Conservation (phyloP, 805 yeast genomes). For the Kuraishia piskuri region DNA sequence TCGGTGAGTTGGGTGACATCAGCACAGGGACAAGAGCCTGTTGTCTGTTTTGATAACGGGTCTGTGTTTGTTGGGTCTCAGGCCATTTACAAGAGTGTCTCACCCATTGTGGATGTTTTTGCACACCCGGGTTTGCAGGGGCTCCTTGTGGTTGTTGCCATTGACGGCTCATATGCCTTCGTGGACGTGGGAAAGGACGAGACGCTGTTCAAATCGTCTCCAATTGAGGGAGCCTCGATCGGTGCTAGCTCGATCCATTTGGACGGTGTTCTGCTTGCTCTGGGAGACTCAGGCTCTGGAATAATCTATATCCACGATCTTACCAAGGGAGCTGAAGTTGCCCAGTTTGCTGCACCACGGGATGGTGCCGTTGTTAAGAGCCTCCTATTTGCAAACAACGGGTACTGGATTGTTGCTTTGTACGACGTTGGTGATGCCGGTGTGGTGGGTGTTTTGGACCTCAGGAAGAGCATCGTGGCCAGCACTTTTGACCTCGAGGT, state of each 20-base stretch:
- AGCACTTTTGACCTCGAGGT: background rate
- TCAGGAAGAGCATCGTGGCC: constrained; percentile 12
- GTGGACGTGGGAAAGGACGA: background rate
- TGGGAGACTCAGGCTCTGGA: constrained; percentile 24
- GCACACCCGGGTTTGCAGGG: background rate
- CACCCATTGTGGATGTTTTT: background rate
- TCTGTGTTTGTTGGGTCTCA: background rate
- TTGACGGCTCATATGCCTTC: background rate
- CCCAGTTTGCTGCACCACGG: constrained; percentile 19
- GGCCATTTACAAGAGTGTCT: background rate
- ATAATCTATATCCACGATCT: constrained; percentile 30
- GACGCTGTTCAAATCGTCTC: background rate
- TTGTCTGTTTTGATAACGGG: background rate
- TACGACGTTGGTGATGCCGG: constrained; percentile 6
- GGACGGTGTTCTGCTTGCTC: constrained; percentile 27
- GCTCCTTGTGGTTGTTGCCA: background rate
- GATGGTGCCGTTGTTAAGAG: constrained; percentile 19
- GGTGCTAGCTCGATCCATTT: constrained; percentile 15
- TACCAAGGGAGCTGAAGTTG: constrained; percentile 25
- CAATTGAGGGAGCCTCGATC: background rate
- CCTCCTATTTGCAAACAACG: constrained; percentile 52
- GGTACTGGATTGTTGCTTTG: constrained; percentile 44
- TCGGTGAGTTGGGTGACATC: background rate
- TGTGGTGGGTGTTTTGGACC: constrained; percentile 11
- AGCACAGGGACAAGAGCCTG: background rate